phyloP scores from a whole-genome alignment of 345 rosid genomes.

The Populus pruinosa region DNA sequence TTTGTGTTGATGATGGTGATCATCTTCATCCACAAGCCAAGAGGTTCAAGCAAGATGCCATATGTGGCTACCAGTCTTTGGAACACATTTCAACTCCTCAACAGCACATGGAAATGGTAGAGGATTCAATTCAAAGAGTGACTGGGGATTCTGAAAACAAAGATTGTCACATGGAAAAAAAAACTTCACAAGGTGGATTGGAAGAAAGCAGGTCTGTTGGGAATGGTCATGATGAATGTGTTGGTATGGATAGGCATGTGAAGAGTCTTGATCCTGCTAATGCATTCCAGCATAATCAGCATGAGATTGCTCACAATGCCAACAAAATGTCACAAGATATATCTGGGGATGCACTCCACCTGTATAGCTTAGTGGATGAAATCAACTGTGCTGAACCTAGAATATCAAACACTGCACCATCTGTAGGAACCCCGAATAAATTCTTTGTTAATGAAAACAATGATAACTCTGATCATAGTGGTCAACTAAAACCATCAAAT shows the following conservation, averaged over 20 bases:
- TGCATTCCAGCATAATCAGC: conserved; percentile 12
- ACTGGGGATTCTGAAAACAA: conserved; percentile 9
- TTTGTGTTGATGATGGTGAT: conserved; percentile 2
- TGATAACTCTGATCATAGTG: conserved; percentile 1
- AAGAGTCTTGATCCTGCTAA: conserved; percentile 14
- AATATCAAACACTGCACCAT: conserved; percentile 12
- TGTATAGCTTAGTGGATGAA: conserved; percentile 12
- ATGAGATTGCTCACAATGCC: conserved; percentile 12
- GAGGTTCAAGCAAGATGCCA: conserved; percentile 32
- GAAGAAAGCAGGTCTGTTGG: conserved; percentile 18
- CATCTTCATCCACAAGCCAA: conserved; percentile 23
- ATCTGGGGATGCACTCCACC: conserved; percentile 1
- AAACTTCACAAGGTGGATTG: conserved; percentile 14
- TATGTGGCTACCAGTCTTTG: conserved; percentile 1
- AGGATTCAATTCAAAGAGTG: conserved; percentile 12
- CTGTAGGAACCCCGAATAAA: background rate
- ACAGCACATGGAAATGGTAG: background rate
- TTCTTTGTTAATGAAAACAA: conserved; percentile 7
- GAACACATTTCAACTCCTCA: background rate
- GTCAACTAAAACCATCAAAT: background rate
- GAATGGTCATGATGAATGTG: conserved; percentile 15
- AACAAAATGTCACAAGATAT: conserved; percentile 1
- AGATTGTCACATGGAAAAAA: conserved; percentile 8
- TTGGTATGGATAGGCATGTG: conserved; percentile 11
- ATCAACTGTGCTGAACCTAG: conserved; percentile 11